Conservation (phyloP, 345 rosid genomes). For the Kandelia obovata region DNA sequence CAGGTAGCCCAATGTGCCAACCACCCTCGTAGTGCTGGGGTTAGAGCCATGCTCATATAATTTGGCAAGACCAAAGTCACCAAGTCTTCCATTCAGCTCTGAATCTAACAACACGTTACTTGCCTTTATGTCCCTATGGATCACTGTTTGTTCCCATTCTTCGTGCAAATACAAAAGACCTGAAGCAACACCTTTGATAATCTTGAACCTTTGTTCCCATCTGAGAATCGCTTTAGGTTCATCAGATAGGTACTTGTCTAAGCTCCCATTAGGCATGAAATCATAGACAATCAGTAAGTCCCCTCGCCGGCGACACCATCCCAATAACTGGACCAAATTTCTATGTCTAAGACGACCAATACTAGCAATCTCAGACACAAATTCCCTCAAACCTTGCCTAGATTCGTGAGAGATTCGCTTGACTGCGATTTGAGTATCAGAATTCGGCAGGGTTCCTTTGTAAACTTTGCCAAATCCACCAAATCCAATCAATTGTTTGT, state of each 20-base stretch:
- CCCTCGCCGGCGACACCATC: slow-evolving; percentile 64
- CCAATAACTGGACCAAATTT: slow-evolving; percentile 77
- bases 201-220: slow-evolving; percentile 77
- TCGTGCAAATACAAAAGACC: slow-evolving; percentile 85
- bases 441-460: slow-evolving; percentile 55
- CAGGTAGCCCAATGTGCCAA: slow-evolving; percentile 90
- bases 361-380: slow-evolving; percentile 75
- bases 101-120: slow-evolving; percentile 75
- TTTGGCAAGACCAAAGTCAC: slow-evolving; percentile 93
- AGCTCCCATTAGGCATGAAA: slow-evolving; percentile 86
- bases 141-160: slow-evolving; percentile 87
- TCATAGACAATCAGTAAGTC: slow-evolving; percentile 80
- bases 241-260: slow-evolving; percentile 74
- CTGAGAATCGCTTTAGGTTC: slow-evolving; percentile 50
- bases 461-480: slow-evolving; percentile 92
- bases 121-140: slow-evolving; percentile 89
- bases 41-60: slow-evolving; percentile 65
- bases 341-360: slow-evolving; percentile 88
- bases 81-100: slow-evolving; percentile 69
- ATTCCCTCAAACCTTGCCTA: slow-evolving; percentile 73
- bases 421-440: slow-evolving; percentile 61
- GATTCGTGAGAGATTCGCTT: slow-evolving; percentile 76
- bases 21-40: slow-evolving; percentile 77
- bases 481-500: slow-evolving; percentile 70
- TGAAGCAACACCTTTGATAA: slow-evolving; percentile 77